Base-by-base conservation (phyloP, 2,329 filamentous ascomycete genomes). In the Torrubiellomyces zombiae region DNA sequence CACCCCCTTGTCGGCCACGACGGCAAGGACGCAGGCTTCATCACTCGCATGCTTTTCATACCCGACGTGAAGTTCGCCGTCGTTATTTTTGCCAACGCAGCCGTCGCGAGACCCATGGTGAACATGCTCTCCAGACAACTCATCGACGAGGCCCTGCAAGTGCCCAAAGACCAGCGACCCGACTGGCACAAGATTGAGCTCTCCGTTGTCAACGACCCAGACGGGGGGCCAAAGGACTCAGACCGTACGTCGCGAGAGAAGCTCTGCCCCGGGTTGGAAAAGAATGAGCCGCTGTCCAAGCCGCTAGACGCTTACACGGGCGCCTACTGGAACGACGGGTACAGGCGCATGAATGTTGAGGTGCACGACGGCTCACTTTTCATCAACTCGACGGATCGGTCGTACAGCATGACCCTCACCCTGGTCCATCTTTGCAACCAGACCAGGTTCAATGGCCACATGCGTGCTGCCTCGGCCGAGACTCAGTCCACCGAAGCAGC, bases 321-420 rank as follows among this genome's bases (percentile, higher is more conserved):
- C 7, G 23, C 26, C 6, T 45, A 40, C 17, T 37, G 34, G 35
- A 37, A 41, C 11, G 18, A 29, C 1, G 43, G 45, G 2, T 48
- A 45, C 25, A 35, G 25, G n/a, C 22, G 18, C 3, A 30, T 47
- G 24, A 26, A 9, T 0, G 33, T 47, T 0, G 26, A 42, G 14
- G 24, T 34, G 8, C 35, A 28, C 16, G 26, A 37, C 3, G 29
- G 29, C 0, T 14, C 9, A 2, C 27, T 44, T 0, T 40, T 37
- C n/a, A 32, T 47, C 5, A 38, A 45, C 7, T 40, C 40, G 2
- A 33, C 29, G 11, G 42, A 45, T 16, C 38, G 42, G 2, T 44
- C 44, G 1, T 31, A 42, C 24, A 40, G 35, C 2, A 43, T 44
- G 14, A 46, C 35, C 0, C 25, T 42, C 0, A 29, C 20, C 0